phyloP scores from a whole-genome alignment of 768 basidiomycete species.

The Obba rivulosa region DNA sequence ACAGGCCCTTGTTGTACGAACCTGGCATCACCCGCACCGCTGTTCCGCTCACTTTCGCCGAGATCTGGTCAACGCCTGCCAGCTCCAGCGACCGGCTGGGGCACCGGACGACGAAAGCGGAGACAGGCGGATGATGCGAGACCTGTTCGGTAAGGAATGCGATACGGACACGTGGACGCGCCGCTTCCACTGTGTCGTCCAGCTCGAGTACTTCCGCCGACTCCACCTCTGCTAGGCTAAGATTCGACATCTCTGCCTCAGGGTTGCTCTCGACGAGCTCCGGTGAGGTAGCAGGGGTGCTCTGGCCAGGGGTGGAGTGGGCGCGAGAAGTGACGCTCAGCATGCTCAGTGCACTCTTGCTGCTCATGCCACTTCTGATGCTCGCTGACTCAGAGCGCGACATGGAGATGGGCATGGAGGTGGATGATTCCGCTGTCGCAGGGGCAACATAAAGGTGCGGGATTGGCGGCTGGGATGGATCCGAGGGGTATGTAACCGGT shows the following conservation, averaged over 20 bases:
- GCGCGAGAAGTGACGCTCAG: constrained; percentile 39
- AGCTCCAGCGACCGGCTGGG: constrained; percentile 69
- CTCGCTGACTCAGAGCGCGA: constrained; percentile 47
- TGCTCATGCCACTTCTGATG: constrained; percentile 53
- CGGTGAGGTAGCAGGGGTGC: constrained; percentile 52
- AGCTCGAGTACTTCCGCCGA: constrained; percentile 25
- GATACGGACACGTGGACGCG: constrained; percentile 50
- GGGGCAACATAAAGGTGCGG: constrained; percentile 36
- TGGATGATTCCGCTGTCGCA: constrained; percentile 15
- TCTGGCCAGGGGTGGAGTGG: constrained; percentile 43
- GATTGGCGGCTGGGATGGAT: constrained; percentile 41
- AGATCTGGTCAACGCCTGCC: constrained; percentile 86
- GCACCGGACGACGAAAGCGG: constrained; percentile 74
- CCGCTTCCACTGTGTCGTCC: constrained; percentile 25
- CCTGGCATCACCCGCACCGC: constrained; percentile 81
- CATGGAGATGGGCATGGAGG: constrained; percentile 14
- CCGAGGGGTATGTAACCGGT: constrained; percentile 49
- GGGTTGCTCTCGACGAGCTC: constrained; percentile 39
- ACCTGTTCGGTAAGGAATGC: constrained; percentile 89
- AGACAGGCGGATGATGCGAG: constrained; percentile 95
- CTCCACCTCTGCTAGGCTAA: constrained; percentile 43
- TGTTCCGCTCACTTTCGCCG: constrained; percentile 87
- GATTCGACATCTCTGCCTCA: constrained; percentile 54
- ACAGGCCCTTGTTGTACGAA: constrained; percentile 83
- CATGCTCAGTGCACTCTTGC: constrained; percentile 53